Percentiles rank a stretch among this genome's conserved stretches.
Conservation (phyloP, 768 basidiomycete species). For the Thelephora ganbajun region DNA sequence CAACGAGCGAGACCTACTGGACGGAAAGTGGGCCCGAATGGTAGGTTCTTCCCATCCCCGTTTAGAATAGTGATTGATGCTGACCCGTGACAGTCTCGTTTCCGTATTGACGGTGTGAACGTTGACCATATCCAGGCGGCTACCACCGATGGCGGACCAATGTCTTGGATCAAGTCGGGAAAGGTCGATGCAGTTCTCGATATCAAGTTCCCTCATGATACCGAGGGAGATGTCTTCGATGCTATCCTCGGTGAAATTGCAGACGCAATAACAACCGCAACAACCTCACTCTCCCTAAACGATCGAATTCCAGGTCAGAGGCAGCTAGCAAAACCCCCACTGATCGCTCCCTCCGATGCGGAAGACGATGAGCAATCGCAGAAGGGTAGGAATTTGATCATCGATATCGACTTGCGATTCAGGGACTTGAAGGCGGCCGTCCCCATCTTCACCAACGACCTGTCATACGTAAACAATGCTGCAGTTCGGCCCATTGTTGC, state of each 20-base stretch:
- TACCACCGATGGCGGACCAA: constrained; percentile 71
- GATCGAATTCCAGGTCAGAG: constrained; percentile 78
- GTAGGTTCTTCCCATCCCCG: constrained; percentile 26
- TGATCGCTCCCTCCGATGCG: constrained; percentile 49
- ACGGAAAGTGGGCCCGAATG: constrained; percentile 82
- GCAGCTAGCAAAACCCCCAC: constrained; percentile 73
- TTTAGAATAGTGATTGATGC: constrained; percentile 4
- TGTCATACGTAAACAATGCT: constrained; percentile 88
- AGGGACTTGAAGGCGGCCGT: constrained; percentile 92
- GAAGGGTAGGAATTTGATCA: constrained; percentile 26
- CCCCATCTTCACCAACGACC: constrained; percentile 77
- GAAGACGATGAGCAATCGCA: constrained; percentile 19
- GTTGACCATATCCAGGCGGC: constrained; percentile 89
- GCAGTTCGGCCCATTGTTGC: constrained; percentile 92
- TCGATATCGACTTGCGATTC: constrained; percentile 92
- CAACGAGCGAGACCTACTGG: constrained; percentile 70
- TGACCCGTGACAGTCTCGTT: constrained; percentile 51
- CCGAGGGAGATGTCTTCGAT: constrained; percentile 55
- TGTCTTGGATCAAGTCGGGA: constrained; percentile 96
- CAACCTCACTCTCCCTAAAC: constrained; percentile 26
- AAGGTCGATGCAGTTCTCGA: constrained; percentile 95
- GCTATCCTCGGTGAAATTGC: constrained; percentile 83
- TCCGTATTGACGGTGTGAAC: constrained; percentile 92
- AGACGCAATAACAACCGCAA: constrained; percentile 63
- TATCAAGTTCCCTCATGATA: constrained; percentile 88